These are phyloP conservation scores for Schwanniomyces occidentalis DNA, from an alignment of 805 yeast genomes.

Conservation along the genomic window DNA sequence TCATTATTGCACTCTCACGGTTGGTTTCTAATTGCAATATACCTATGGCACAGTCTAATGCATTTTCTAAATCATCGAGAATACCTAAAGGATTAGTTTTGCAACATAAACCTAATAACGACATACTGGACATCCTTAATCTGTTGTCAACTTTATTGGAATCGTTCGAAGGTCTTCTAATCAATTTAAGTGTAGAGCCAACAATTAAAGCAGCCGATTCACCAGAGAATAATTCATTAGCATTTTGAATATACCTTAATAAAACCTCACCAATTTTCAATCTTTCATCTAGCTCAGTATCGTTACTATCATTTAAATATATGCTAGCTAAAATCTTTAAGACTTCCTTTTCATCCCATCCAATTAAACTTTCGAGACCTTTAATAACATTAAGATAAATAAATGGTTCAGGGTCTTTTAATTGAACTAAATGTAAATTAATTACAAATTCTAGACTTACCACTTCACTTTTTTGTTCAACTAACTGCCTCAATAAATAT, in stretches of 20 bases:
- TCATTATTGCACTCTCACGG: slow-evolving; percentile 53
- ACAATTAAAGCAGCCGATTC: slow-evolving; percentile 43
- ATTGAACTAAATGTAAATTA: slow-evolving; percentile 59
- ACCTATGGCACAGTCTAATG: slow-evolving; percentile 77
- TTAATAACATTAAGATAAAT: slow-evolving; percentile 83
- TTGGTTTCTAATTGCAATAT: slow-evolving; percentile 59
- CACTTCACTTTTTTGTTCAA: slow-evolving; percentile 49
- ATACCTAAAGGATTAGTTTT: slow-evolving; percentile 59
- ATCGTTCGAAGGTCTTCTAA: slow-evolving; percentile 25
- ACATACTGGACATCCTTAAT: slow-evolving; percentile 82
- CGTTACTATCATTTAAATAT: slow-evolving; percentile 29
- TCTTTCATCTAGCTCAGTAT: slow-evolving; percentile 57
- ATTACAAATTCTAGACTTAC: slow-evolving; percentile 55
- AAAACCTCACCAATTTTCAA: slow-evolving; percentile 83
- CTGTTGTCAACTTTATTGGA: slow-evolving; percentile 51
- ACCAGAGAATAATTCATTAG: slow-evolving; percentile 52
- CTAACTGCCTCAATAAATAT: slow-evolving; percentile 56
- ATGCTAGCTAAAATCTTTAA: slow-evolving; percentile 37
- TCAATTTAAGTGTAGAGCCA: slow-evolving; percentile 39
- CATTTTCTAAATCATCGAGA: slow-evolving; percentile 46
- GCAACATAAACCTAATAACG: slow-evolving; percentile 74
- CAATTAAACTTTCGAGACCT: slow-evolving; percentile 66
- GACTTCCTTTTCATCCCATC: slow-evolving; percentile 37
- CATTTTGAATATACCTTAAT: slow-evolving; percentile 52
- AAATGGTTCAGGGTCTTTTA: slow-evolving; percentile 82